A percentile compares a stretch with the other conserved stretches of the same genome.
Conservation (phyloP, 768 basidiomycete genomes). For the Suillus alpinus region DNA sequence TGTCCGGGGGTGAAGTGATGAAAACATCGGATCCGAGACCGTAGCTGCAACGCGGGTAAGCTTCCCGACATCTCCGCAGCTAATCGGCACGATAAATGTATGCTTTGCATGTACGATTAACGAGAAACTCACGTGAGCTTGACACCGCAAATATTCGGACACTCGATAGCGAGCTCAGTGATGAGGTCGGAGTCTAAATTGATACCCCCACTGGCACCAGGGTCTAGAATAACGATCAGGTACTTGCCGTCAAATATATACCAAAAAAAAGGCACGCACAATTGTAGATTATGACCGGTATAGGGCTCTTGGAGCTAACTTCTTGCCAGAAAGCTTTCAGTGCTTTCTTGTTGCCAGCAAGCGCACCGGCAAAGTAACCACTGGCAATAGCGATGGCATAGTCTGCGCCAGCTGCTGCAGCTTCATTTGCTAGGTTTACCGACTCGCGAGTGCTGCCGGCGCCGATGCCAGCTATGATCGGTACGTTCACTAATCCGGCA, state of each 20-base stretch:
- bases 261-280: conserved; percentile 46
- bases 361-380: conserved; percentile 82
- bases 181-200: conserved; percentile 90
- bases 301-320: conserved; percentile 73
- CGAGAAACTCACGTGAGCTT: conserved; percentile 74
- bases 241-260: neutral
- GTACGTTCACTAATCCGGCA: conserved; percentile 54
- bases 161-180: conserved; percentile 70
- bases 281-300: conserved; percentile 88
- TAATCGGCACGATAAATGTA: conserved; percentile 27
- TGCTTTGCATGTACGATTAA: neutral
- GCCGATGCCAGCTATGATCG: conserved; percentile 82
- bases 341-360: conserved; percentile 58
- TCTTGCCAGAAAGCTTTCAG: conserved; percentile 79
- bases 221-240: conserved; percentile 47
- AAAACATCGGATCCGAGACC: conserved; percentile 57
- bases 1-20: conserved; percentile 62
- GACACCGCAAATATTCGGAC: conserved; percentile 78
- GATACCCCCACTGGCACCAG: conserved; percentile 84
- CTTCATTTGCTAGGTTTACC: conserved; percentile 68
- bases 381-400: conserved; percentile 81
- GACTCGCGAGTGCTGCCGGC: conserved; percentile 83
- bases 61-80: conserved; percentile 91
- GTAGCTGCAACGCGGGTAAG: conserved; percentile 77
- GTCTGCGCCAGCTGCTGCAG: conserved; percentile 84